Evolutionary conservation across 768 basidiomycete genomes (phyloP).

Genomic region (Macrolepiota fuliginosa): DNA sequence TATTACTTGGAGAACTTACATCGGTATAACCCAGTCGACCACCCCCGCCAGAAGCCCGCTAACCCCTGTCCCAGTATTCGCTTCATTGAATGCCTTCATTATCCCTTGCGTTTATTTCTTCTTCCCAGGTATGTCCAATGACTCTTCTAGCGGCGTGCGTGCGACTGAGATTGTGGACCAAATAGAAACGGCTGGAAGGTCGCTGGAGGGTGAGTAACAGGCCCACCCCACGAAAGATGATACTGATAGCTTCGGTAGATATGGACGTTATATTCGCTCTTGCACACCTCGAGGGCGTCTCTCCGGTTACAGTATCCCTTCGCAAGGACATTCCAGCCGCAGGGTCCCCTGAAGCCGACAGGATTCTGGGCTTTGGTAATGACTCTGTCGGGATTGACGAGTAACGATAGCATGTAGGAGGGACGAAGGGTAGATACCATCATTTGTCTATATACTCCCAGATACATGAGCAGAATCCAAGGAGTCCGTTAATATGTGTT

Average conservation of each 20-base stretch:
- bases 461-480: background rate
- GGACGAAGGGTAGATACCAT: background rate
- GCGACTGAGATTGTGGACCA: background rate
- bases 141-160: background rate
- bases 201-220: slow-evolving; percentile 40
- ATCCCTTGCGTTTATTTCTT: slow-evolving; percentile 57
- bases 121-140: slow-evolving; percentile 37
- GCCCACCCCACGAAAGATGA: background rate
- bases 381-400: slow-evolving; percentile 18
- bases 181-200: slow-evolving; percentile 55
- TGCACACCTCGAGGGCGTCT: slow-evolving; percentile 41
- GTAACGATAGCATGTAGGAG: slow-evolving; percentile 27
- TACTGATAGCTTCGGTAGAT: slow-evolving; percentile 21
- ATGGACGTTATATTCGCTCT: slow-evolving; percentile 48
- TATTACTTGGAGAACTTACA: slow-evolving; percentile 60
- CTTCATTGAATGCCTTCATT: slow-evolving; percentile 53
- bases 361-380: slow-evolving; percentile 33
- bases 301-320: slow-evolving; percentile 41
- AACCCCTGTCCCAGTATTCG: slow-evolving; percentile 38
- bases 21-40: slow-evolving; percentile 28
- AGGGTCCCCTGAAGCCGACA: slow-evolving; percentile 43
- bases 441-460: background rate
- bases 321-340: slow-evolving; percentile 42
- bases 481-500: slow-evolving; percentile 4
- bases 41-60: background rate